Evolutionary conservation across 2,329 filamentous ascomycete genomes (phyloP), one percentile per base, ranked within the genome.

Genomic region (Xylaria sp.): DNA sequence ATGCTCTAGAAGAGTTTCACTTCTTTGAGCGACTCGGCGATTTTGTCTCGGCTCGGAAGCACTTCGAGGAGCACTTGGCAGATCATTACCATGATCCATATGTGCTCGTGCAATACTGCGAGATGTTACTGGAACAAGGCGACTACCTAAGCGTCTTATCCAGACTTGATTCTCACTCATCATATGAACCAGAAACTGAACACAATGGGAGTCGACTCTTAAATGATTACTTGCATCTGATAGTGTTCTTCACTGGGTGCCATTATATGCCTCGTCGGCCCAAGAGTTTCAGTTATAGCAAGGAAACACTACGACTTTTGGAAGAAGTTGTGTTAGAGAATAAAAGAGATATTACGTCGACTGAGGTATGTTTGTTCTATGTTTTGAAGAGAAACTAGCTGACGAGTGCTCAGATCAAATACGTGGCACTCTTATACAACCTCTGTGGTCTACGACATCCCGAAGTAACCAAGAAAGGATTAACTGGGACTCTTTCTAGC

Each of bases 401-500:
- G 7, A 48, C 46, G n/a, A 20, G 46, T 20, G n/a, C n/a, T 3
- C 20, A 48, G 46, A 8, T 48, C n/a, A 48, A 20, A 48, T 48
- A 48, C 8, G 8, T 48, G 9, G 46, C 46, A 18, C 18, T 48
- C 46, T 48, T 48, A 48, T 20, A 48, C 46, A n/a, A 23, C 7
- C 46, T 48, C n/a, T 48, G 46, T 48, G 46, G 46, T 48, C n/a
- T 48, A 23, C n/a, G 46, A n/a, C 46, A 23, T 48, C 10, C 46
- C 46, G 46, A 48, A 23, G 46, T 48, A 3, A 23, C 46, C n/a
- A 23, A 20, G n/a, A 48, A 23, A 10, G n/a, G 46, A 20, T 48
- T 48, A n/a, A 20, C n/a, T 48, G n/a, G 8, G n/a, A 48, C 9
- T 9, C 46, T 48, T 48, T 48, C 46, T 20, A 10, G n/a, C 18